Conservation (phyloP, 192 early-diverging fungal species). For the Coemansia sp. region DNA sequence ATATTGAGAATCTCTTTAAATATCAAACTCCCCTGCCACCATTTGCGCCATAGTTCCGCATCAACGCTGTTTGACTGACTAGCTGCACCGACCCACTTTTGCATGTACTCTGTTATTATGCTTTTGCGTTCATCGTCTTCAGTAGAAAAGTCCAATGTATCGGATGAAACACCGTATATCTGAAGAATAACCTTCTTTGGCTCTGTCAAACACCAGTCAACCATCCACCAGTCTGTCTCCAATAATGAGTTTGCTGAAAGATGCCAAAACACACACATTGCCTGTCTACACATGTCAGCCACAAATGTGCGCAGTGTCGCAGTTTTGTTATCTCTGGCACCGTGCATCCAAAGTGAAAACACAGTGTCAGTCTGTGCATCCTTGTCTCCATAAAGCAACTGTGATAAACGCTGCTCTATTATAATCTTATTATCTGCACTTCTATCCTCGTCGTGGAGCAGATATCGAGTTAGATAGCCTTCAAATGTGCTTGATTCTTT, state of each 20-base stretch:
- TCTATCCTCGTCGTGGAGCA: background rate
- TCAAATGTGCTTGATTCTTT: background rate
- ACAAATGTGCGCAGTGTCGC: slow-evolving; percentile 1
- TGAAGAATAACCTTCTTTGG: background rate
- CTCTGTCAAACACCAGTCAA: background rate
- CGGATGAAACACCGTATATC: background rate
- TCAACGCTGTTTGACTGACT: background rate
- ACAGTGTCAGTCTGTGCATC: background rate
- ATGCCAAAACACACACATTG: background rate
- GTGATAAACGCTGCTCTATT: background rate
- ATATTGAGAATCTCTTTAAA: slow-evolving; percentile 3
- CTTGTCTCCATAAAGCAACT: slow-evolving; percentile 3
- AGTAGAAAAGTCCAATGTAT: background rate
- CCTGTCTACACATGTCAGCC: background rate
- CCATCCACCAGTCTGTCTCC: background rate
- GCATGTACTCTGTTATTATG: background rate
- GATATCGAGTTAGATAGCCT: background rate
- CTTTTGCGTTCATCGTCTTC: background rate
- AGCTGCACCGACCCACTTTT: background rate
- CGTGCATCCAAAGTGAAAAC: background rate
- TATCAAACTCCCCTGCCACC: background rate
- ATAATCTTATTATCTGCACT: background rate
- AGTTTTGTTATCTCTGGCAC: too few species aligned
- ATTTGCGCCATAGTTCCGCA: background rate
- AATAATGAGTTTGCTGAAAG: background rate